These are phyloP conservation scores for Lathyrus tuberosus DNA, from an alignment of 306 rosid genomes.

Conservation along the genomic window DNA sequence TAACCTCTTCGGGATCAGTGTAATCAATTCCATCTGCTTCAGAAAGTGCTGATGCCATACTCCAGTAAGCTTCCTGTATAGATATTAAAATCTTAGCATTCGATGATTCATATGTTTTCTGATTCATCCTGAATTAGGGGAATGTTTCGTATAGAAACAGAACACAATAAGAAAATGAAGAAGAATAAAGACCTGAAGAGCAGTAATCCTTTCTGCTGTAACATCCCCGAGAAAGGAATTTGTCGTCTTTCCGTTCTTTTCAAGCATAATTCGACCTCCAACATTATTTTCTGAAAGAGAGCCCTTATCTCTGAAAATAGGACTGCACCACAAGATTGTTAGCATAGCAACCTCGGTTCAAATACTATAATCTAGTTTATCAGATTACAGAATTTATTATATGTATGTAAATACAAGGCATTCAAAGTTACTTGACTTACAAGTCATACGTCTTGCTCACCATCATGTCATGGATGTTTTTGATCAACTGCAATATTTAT, in stretches of 20 bases:
- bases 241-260: constrained; percentile 67
- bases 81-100: constrained; percentile 19
- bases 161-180: not conserved
- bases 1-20: constrained; percentile 97
- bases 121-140: constrained; percentile 22
- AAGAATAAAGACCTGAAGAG: constrained; percentile 70
- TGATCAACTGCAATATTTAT: constrained; percentile 69
- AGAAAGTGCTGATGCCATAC: constrained; percentile 89
- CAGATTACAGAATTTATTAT: constrained; percentile 4
- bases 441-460: constrained; percentile 71
- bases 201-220: constrained; percentile 63
- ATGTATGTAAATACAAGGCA: constrained; percentile 19
- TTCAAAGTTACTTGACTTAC: constrained; percentile 55
- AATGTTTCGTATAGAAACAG: not conserved
- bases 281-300: constrained; percentile 52
- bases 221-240: constrained; percentile 81
- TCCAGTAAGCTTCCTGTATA: constrained; percentile 87
- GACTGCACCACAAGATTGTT: constrained; percentile 49
- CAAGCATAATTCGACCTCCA: constrained; percentile 60
- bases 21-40: constrained; percentile 98
- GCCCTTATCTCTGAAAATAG: constrained; percentile 50
- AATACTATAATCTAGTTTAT: not conserved
- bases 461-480: constrained; percentile 76
- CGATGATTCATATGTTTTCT: constrained; percentile 35
- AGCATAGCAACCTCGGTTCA: not conserved